Percentiles rank a stretch among this genome's conserved stretches.
phyloP scores from a whole-genome alignment of 208 protist genomes.

The Phytomonas francai region DNA sequence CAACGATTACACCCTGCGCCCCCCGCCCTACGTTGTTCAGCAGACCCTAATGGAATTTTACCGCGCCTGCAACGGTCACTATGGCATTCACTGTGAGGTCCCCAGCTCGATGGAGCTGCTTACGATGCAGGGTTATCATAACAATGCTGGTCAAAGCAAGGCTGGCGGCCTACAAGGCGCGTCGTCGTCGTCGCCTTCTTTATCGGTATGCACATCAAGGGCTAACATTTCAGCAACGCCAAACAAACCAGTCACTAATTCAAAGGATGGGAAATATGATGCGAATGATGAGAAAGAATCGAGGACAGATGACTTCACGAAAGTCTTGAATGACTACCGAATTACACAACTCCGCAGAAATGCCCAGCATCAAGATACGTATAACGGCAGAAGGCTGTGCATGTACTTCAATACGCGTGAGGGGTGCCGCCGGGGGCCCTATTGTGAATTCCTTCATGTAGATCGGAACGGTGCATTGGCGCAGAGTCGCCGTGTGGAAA shows the following conservation, averaged over 20 bases:
- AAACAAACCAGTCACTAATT: not conserved
- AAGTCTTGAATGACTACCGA: constrained; percentile 59
- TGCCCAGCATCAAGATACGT: constrained; percentile 56
- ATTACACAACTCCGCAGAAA: constrained; percentile 65
- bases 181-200: not conserved
- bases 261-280: not conserved
- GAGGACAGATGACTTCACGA: constrained; percentile 7
- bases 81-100: constrained; percentile 34
- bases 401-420: constrained; percentile 59
- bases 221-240: not conserved
- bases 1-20: constrained; percentile 46
- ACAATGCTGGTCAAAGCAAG: constrained; percentile 6
- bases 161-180: constrained; percentile 2
- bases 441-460: constrained; percentile 63
- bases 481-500: constrained; percentile 3
- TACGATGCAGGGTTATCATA: constrained; percentile 9
- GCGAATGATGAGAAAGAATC: constrained; percentile 9
- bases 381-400: constrained; percentile 30
- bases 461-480: constrained; percentile 28
- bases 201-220: not conserved
- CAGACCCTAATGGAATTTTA: constrained; percentile 80
- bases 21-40: constrained; percentile 49
- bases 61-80: constrained; percentile 47
- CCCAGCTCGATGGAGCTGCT: constrained; percentile 22
- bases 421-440: constrained; percentile 48